Percentiles rank a stretch among this genome's conserved stretches.
phyloP scores from a whole-genome alignment of 2,329 filamentous ascomycete genomes.

The Fusarium sp. region DNA sequence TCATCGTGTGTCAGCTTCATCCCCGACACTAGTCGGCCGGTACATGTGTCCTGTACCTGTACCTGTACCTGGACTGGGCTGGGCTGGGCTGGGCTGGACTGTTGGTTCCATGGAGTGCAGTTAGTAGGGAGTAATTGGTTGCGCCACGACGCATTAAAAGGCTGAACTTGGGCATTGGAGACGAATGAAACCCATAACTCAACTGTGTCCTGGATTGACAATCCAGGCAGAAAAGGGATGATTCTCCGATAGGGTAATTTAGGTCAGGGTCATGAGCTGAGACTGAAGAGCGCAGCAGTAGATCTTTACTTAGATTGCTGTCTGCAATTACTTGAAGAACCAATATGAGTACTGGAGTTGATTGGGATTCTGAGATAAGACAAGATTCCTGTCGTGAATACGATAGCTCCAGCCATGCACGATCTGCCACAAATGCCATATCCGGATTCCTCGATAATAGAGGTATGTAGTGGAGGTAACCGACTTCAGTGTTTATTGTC shows the following conservation, averaged over 20 bases:
- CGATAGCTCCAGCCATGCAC: slow-evolving; percentile 1
- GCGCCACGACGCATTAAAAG: slow-evolving; percentile 27
- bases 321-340: neutral
- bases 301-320: slow-evolving; percentile 23
- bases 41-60: neutral
- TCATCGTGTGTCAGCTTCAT: slow-evolving; percentile 30
- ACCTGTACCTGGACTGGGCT: too few species aligned
- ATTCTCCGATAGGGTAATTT: slow-evolving; percentile 18
- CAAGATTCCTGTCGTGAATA: neutral
- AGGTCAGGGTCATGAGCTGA: slow-evolving; percentile 16
- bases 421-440: slow-evolving; percentile 1
- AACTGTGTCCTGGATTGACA: slow-evolving; percentile 1
- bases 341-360: neutral
- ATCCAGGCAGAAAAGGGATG: slow-evolving; percentile 31
- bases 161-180: slow-evolving; percentile 11
- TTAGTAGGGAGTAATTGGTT: neutral
- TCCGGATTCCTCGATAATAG: neutral
- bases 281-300: slow-evolving; percentile 11
- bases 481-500: slow-evolving; percentile 1
- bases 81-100: neutral
- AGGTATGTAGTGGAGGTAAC: neutral
- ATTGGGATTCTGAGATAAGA: neutral
- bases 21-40: slow-evolving; percentile 1
- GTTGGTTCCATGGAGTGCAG: neutral
- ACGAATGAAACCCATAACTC: slow-evolving; percentile 3